These are phyloP conservation scores for Trypanosoma lewisi DNA, from an alignment of 208 protist genomes.

Conservation along the genomic window DNA sequence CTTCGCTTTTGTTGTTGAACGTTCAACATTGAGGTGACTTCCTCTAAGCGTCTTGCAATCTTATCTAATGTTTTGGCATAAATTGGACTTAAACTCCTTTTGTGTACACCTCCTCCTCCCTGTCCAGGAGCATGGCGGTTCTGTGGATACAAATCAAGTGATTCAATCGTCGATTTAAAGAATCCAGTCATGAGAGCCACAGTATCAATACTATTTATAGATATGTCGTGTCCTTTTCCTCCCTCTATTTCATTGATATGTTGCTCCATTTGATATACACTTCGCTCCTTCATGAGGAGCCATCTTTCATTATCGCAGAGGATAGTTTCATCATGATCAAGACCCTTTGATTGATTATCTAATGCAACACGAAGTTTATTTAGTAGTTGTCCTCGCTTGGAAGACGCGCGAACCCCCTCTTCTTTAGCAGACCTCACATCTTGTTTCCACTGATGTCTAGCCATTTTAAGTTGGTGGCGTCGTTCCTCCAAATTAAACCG, in stretches of 20 bases:
- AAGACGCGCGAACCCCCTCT: constrained; percentile 70
- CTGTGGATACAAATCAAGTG: background rate
- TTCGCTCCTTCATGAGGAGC: constrained; percentile 76
- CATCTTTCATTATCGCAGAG: constrained; percentile 70
- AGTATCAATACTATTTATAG: constrained; percentile 40
- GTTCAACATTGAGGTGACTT: constrained; percentile 70
- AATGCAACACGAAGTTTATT: constrained; percentile 58
- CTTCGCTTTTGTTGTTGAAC: constrained; percentile 29
- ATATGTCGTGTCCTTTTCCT: constrained; percentile 7
- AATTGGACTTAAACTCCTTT: constrained; percentile 31
- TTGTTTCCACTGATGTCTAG: constrained; percentile 76
- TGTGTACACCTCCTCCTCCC: background rate
- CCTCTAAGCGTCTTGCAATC: constrained; percentile 67
- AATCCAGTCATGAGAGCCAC: constrained; percentile 50
- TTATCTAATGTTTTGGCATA: constrained; percentile 51
- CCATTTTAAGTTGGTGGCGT: constrained; percentile 47
- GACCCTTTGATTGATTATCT: constrained; percentile 54
- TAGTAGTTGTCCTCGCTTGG: constrained; percentile 61
- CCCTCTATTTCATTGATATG: constrained; percentile 63
- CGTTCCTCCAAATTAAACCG: constrained; percentile 56
- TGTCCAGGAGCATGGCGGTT: background rate
- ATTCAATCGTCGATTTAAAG: constrained; percentile 45
- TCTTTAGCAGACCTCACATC: constrained; percentile 71
- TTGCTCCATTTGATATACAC: constrained; percentile 55
- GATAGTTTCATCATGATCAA: constrained; percentile 69